Evolutionary conservation across 257 asterid species (phyloP).

Genomic region (Gentiana straminea): DNA sequence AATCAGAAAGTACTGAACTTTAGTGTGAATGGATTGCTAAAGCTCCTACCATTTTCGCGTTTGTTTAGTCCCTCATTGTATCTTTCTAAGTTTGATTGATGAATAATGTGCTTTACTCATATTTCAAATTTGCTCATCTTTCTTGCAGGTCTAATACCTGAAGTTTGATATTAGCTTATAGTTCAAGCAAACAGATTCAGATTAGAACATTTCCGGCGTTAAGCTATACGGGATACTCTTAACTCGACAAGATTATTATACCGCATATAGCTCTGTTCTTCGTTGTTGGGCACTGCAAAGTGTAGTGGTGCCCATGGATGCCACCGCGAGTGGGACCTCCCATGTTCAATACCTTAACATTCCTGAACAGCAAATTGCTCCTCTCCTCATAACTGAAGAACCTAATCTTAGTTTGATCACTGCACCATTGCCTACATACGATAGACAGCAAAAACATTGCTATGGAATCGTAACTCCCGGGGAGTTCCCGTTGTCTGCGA

Average conservation of each 20-base stretch:
- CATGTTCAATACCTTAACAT: conserved; percentile 66
- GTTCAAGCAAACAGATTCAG: conserved; percentile 19
- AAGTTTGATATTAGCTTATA: conserved; percentile 24
- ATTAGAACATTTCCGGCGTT: neutral
- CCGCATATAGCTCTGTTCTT: conserved; percentile 22
- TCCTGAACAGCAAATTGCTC: conserved; percentile 50
- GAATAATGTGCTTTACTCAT: conserved; percentile 14
- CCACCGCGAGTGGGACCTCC: conserved; percentile 70
- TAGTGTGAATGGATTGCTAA: no score
- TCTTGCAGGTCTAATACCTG: conserved; percentile 44
- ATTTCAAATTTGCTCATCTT: conserved; percentile 3
- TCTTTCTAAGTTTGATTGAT: conserved; percentile 2
- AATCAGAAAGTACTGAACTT: no score
- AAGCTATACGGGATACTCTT: neutral
- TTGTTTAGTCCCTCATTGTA: no score
- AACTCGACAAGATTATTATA: conserved; percentile 5
- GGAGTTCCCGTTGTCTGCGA: conserved; percentile 92
- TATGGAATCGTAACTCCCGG: conserved; percentile 76
- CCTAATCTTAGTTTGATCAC: conserved; percentile 38
- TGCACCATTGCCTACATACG: conserved; percentile 37
- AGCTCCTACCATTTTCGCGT: no score
- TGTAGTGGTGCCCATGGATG: conserved; percentile 90
- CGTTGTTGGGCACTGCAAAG: conserved; percentile 53
- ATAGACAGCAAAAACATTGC: conserved; percentile 68
- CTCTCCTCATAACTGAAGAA: conserved; percentile 55